Percentiles rank a stretch among this genome's conserved stretches.
phyloP scores from a whole-genome alignment of 73 alveolate genomes.

The Paramecium caudatum region DNA sequence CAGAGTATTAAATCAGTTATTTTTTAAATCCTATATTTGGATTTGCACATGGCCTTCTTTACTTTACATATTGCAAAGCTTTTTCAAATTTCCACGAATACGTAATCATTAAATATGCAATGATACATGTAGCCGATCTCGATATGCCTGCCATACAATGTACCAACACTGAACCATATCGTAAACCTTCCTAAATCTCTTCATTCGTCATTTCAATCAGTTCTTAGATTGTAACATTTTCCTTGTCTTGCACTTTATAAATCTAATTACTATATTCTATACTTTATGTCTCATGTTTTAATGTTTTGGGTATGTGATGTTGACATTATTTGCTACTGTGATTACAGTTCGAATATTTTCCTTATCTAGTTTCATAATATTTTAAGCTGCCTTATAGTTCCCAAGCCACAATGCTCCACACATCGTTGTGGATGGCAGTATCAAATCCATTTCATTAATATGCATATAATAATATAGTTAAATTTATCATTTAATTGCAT shows the following conservation, averaged over 20 bases:
- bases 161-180: slow-evolving; percentile 11
- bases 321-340: slow-evolving; percentile 22
- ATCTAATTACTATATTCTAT: not conserved
- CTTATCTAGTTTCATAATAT: not conserved
- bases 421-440: slow-evolving; percentile 6
- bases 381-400: not conserved
- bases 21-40: slow-evolving; percentile 38
- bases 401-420: slow-evolving; percentile 43
- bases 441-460: slow-evolving; percentile 31
- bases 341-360: slow-evolving; percentile 26
- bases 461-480: no score
- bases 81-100: slow-evolving; percentile 3
- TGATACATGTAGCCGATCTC: not conserved
- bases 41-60: slow-evolving; percentile 3
- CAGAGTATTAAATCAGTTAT: not conserved
- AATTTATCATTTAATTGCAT: no score
- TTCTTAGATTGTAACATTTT: slow-evolving; percentile 24
- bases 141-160: slow-evolving; percentile 43
- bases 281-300: slow-evolving; percentile 8
- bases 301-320: slow-evolving; percentile 2
- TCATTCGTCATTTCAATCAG: slow-evolving; percentile 49
- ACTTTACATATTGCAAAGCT: slow-evolving; percentile 1
- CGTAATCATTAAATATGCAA: slow-evolving; percentile 8
- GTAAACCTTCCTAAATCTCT: not conserved
- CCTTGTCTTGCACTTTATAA: slow-evolving; percentile 5